Base-by-base conservation (phyloP, 495 filamentous ascomycete genomes). In the Cercophora newfieldiana region DNA sequence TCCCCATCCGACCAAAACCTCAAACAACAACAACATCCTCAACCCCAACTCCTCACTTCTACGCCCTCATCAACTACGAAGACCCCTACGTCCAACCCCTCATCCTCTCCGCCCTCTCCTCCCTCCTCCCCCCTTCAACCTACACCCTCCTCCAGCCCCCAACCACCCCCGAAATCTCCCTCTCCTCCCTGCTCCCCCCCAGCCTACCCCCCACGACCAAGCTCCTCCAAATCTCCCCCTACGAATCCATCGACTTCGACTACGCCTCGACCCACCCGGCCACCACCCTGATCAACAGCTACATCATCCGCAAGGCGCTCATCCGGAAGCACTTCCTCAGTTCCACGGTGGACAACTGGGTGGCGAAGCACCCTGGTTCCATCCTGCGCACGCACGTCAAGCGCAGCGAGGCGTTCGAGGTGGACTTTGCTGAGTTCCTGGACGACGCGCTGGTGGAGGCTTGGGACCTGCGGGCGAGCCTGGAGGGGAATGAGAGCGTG, bases 351-450 rank as follows among this genome's bases (percentile, higher is more conserved):
- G 79, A 86, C 48, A 88, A 88, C 68, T 96, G 93, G 90, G 78
- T 90, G 14, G 84, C 89, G 21, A 99, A 99, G 71, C 80, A 94
- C 68, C 92, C 94, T 0, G 78, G 83, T 33, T 91, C 88, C 19
- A 74, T 87, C 2, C 81, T 99, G 1, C 80, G 78, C 51, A 79
- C 80, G 1, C 87, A 93, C 65, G 83, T 96, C 47, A 91, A 92
- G 71, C 84, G 88, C 2, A 83, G 85, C 16, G 90, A 92, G 60
- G 86, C 89, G 44, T 96, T 99, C 61, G 95, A 99, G 72, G 83
- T 99, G 14, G 95, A 99, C 75, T 99, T 94, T 73, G 92, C 93
- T 1, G 95, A 99, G 78, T 99, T 97, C 73, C 81, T 99, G 7
- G 94, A 97, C 67, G 95, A 99, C 61, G 93, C 95, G 0, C 80